Conservation (phyloP, 2,329 filamentous ascomycete species). For the Neurospora sp. region DNA sequence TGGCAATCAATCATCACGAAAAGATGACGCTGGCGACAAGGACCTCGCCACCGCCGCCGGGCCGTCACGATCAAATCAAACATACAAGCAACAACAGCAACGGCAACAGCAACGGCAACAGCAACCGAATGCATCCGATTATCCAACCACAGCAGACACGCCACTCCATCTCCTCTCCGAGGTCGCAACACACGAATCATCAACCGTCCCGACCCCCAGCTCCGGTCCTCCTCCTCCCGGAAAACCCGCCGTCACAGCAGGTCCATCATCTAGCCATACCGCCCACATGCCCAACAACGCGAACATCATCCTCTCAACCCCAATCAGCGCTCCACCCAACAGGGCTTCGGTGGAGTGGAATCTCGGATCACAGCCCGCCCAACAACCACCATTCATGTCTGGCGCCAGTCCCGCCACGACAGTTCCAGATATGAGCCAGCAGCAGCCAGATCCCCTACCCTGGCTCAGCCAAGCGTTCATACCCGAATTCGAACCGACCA, state of each 20-base stretch:
- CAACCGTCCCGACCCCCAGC: constrained; percentile 13
- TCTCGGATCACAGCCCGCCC: constrained; percentile 2
- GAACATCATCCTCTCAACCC: background rate
- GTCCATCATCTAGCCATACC: background rate
- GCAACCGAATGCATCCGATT: constrained; percentile 14
- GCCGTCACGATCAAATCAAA: constrained; percentile 4
- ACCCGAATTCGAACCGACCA: constrained; percentile 26
- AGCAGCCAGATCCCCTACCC: constrained; percentile 14
- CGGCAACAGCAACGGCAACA: constrained; percentile 10
- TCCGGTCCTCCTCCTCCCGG: constrained; percentile 2
- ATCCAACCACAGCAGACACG: constrained; percentile 33
- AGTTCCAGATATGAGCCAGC: constrained; percentile 5
- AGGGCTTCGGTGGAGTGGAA: background rate
- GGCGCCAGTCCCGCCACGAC: constrained; percentile 15
- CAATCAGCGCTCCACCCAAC: background rate
- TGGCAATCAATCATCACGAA: constrained; percentile 2
- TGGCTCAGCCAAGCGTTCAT: constrained; percentile 22
- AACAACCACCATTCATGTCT: constrained; percentile 1
- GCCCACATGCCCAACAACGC: background rate
- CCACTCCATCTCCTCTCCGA: constrained; percentile 48
- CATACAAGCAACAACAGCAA: constrained; percentile 11
- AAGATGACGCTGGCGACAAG: constrained; percentile 3
- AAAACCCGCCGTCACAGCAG: background rate
- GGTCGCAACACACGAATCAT: constrained; percentile 38
- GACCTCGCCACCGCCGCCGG: background rate